phyloP scores from a whole-genome alignment of 768 basidiomycete genomes.

The Fistulinella prunicolor region DNA sequence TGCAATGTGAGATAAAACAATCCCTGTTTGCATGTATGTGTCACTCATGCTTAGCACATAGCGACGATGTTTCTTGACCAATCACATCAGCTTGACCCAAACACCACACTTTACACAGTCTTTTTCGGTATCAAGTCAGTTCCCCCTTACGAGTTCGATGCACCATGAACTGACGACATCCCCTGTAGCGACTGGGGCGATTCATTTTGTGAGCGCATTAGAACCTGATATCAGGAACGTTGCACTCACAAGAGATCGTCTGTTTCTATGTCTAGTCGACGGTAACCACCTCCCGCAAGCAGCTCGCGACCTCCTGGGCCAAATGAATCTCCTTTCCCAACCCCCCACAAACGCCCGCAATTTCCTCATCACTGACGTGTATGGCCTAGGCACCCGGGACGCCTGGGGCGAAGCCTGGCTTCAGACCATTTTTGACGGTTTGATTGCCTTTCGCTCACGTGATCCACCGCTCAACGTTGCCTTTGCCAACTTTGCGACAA shows the following conservation, averaged over 20 bases:
- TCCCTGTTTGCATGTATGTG: neutral
- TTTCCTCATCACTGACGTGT: conserved; percentile 50
- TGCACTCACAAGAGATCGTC: too few species aligned
- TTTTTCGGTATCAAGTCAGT: conserved; percentile 57
- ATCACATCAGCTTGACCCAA: conserved; percentile 41
- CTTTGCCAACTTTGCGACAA: conserved; percentile 45
- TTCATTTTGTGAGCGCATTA: conserved; percentile 36
- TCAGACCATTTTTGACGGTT: conserved; percentile 43
- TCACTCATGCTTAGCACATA: conserved; percentile 15
- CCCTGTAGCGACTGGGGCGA: conserved; percentile 41
- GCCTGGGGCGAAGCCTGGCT: conserved; percentile 46
- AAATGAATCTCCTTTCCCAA: conserved; percentile 44
- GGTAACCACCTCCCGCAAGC: conserved; percentile 47
- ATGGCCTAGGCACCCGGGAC: conserved; percentile 44
- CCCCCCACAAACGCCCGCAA: conserved; percentile 50
- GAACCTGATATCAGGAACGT: too few species aligned
- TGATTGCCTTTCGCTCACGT: conserved; percentile 34
- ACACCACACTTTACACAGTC: conserved; percentile 47
- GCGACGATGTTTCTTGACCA: conserved; percentile 46
- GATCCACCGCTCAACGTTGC: conserved; percentile 38
- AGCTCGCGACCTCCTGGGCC: conserved; percentile 41
- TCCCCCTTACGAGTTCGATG: neutral
- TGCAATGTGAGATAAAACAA: conserved; percentile 37
- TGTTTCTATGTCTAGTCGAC: conserved; percentile 33
- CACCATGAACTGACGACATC: conserved; percentile 1